Evolutionary conservation across 108 stramenopile genomes (phyloP), one percentile per base, ranked within the genome.

Genomic region (Schizochytrium sp.): DNA sequence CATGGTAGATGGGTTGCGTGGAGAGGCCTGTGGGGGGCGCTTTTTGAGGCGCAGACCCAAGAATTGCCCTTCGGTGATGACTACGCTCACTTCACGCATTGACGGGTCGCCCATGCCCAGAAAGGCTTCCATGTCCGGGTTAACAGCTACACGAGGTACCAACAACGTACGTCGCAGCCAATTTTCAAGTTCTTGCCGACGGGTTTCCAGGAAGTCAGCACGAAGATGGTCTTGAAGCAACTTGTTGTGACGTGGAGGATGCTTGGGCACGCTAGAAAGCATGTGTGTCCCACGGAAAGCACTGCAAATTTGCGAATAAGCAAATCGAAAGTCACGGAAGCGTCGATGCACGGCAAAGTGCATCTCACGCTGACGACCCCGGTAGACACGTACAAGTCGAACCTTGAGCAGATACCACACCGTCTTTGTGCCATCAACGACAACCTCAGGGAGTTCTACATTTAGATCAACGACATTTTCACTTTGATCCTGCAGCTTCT

Each of bases 321-420:
- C 76, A 40, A 83, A 83, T 5, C 76, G 76, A 28, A 83, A 83
- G 53, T 83, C 76, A n/a, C 76, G 76, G 47, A 83, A 83, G 47
- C 76, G 47, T 17, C 76, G 47, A 28, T 83, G 76, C 50, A 83
- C 76, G 2, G 47, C 76, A 42, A 83, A 83, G 3, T 42, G 76
- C 76, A 83, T 83, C 55, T 83, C 50, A 8, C 76, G 47, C 7
- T 40, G 50, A 15, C 55, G 76, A 28, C 76, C 47, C 15, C 53
- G 47, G 47, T 83, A 83, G 53, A 83, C 76, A 10, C 76, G 47
- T 5, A 50, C 47, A 42, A 55, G 55, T n/a, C 76, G 45, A 38
- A 28, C 76, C 53, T 83, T 83, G 53, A 83, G 13, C n/a, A 83
- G 76, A 53, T 83, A 83, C 76, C 76, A 83, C 0, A 83, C 76